These are phyloP conservation scores for Tuber magnatum DNA, from an alignment of 495 filamentous ascomycete genomes.

Conservation along the genomic window DNA sequence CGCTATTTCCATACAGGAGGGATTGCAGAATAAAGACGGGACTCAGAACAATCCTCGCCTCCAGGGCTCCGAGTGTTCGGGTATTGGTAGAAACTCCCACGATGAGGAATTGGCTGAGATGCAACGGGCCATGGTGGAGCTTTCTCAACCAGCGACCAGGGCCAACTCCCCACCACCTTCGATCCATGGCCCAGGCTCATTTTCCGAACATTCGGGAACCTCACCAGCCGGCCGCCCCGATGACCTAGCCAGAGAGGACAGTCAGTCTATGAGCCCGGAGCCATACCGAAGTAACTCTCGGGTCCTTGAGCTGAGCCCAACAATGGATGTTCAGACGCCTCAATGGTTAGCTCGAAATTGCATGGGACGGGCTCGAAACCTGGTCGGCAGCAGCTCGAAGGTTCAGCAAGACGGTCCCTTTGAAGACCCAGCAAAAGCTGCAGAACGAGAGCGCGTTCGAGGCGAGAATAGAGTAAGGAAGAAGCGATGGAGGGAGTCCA, in stretches of 20 bases:
- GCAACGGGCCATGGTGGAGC: constrained; percentile 17
- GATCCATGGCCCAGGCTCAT: neutral
- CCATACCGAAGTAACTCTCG: neutral
- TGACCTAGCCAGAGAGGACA: neutral
- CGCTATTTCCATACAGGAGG: neutral
- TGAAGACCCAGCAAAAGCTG: constrained; percentile 35
- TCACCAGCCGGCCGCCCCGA: neutral
- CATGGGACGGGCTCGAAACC: neutral
- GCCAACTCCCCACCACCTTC: constrained; percentile 14
- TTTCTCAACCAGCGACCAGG: constrained; percentile 18
- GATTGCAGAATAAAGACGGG: neutral
- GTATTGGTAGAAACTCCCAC: neutral
- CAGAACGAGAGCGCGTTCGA: constrained; percentile 41
- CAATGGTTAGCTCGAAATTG: neutral
- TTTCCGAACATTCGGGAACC: neutral
- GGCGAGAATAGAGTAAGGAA: constrained; percentile 42
- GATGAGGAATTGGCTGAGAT: constrained; percentile 16
- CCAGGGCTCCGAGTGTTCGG: neutral
- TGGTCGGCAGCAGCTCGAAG: neutral
- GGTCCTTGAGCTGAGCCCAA: neutral
- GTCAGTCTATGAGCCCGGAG: neutral
- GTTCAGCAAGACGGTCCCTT: constrained; percentile 14
- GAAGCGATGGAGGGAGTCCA: constrained; percentile 43
- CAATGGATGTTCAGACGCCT: neutral
- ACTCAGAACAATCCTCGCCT: neutral